phyloP scores from a whole-genome alignment of 441 rosid species.

The Cnidoscolus chayamansa region DNA sequence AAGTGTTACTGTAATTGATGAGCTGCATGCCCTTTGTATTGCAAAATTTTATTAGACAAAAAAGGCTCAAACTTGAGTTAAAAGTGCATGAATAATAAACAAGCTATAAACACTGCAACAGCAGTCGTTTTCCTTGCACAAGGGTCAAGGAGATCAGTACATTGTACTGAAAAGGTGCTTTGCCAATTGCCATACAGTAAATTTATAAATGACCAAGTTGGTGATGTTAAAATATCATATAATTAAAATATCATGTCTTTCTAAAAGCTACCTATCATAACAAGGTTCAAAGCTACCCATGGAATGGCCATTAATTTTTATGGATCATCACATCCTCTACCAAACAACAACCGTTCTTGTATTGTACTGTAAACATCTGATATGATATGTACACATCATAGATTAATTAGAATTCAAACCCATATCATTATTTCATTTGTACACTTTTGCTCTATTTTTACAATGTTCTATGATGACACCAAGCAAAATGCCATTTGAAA shows the following conservation, averaged over 20 bases:
- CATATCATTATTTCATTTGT: background rate
- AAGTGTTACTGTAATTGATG: background rate
- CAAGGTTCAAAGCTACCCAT: background rate
- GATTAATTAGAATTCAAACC: too few relatives aligned
- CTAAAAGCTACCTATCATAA: conserved; percentile 21
- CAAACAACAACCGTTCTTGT: too few relatives aligned
- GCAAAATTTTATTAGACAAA: background rate
- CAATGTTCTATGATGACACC: background rate
- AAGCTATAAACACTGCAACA: background rate
- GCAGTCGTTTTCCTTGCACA: background rate
- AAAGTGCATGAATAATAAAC: too few relatives aligned
- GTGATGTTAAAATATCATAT: background rate
- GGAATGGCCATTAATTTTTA: too few relatives aligned
- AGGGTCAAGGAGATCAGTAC: background rate
- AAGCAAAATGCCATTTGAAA: background rate
- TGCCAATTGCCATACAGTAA: background rate
- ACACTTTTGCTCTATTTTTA: background rate
- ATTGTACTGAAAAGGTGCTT: conserved; percentile 10
- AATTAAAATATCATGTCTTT: conserved; percentile 18
- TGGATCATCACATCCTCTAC: too few relatives aligned
- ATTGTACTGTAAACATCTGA: too few relatives aligned
- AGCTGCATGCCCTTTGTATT: too few relatives aligned
- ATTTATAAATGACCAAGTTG: background rate
- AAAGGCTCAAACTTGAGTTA: too few relatives aligned
- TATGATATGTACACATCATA: too few relatives aligned